Conservation (phyloP, 2,329 filamentous ascomycete species). For the Xylaria sp. region DNA sequence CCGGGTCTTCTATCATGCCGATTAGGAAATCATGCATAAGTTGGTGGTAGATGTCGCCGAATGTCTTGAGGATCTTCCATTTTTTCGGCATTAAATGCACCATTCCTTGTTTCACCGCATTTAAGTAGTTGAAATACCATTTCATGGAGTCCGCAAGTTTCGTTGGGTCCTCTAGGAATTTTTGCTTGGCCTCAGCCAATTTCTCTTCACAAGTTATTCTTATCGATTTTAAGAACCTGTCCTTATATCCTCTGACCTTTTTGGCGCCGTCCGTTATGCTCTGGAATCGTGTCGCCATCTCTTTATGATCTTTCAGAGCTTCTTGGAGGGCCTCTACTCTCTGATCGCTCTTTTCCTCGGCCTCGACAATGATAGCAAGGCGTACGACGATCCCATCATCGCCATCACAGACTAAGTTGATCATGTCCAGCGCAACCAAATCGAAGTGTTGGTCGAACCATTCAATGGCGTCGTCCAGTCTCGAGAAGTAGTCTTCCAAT, state of each 20-base stretch:
- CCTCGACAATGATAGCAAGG: constrained; percentile 90
- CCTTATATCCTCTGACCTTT: constrained; percentile 93
- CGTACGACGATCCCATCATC: constrained; percentile 92
- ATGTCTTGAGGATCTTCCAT: constrained; percentile 94
- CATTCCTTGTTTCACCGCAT: constrained; percentile 94
- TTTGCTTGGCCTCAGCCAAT: constrained; percentile 76
- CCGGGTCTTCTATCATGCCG: constrained; percentile 82
- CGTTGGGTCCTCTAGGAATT: constrained; percentile 85
- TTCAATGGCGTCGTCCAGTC: constrained; percentile 86
- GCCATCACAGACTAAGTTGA: constrained; percentile 84
- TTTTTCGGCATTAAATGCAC: constrained; percentile 90
- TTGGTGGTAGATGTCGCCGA: constrained; percentile 88
- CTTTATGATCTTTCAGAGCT: constrained; percentile 93
- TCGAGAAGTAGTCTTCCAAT: constrained; percentile 87
- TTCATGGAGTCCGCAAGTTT: constrained; percentile 87
- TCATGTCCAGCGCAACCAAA: constrained; percentile 87
- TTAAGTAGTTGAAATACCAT: constrained; percentile 98
- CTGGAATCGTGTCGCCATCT: constrained; percentile 92
- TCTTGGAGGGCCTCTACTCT: constrained; percentile 92
- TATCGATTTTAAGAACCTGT: constrained; percentile 89
- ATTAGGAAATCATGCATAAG: constrained; percentile 96
- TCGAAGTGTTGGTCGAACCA: constrained; percentile 97
- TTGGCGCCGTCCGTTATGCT: constrained; percentile 94
- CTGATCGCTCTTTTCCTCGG: constrained; percentile 96
- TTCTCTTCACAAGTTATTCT: constrained; percentile 77